Evolutionary conservation across 129 eudicot species (phyloP).

Genomic region (Centaurea solstitialis): DNA sequence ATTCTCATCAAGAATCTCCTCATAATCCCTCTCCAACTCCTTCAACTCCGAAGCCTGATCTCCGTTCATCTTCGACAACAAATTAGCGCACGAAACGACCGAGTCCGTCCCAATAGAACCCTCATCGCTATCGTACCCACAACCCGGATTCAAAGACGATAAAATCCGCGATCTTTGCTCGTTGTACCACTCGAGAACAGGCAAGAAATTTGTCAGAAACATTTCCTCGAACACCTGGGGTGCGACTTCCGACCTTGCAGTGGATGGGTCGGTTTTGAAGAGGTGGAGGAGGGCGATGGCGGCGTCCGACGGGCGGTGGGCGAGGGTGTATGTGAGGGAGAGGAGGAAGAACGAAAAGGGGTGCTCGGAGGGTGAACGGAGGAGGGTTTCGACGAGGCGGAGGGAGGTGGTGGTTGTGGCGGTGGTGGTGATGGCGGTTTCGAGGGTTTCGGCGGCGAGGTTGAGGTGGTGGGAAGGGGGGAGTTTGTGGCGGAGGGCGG

Average conservation of each 20-base stretch:
- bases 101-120: conserved; percentile 46
- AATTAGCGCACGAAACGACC: conserved; percentile 47
- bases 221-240: conserved; percentile 63
- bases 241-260: conserved; percentile 62
- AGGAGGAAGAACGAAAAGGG: conserved; percentile 58
- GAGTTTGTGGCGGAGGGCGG: conserved; percentile 43
- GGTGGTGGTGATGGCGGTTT: conserved; percentile 52
- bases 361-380: conserved; percentile 44
- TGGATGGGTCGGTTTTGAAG: conserved; percentile 40
- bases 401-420: conserved; percentile 47
- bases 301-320: conserved; percentile 45
- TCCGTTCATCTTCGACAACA: conserved; percentile 60
- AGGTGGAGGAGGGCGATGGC: conserved; percentile 40
- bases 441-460: conserved; percentile 55
- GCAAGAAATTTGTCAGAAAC: conserved; percentile 53
- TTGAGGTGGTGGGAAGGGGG: conserved; percentile 33
- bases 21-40: conserved; percentile 69
- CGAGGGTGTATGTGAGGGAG: conserved; percentile 44
- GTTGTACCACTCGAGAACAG: conserved; percentile 66
- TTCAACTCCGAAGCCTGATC: conserved; percentile 62
- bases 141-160: conserved; percentile 33
- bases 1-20: conserved; percentile 69
- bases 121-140: conserved; percentile 57
- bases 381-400: conserved; percentile 57
- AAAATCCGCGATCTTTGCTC: conserved; percentile 52